A percentile compares a stretch with the other conserved stretches of the same genome.
phyloP scores from a whole-genome alignment of 2,329 filamentous ascomycete genomes.

The Aspergillus transmontanensis region DNA sequence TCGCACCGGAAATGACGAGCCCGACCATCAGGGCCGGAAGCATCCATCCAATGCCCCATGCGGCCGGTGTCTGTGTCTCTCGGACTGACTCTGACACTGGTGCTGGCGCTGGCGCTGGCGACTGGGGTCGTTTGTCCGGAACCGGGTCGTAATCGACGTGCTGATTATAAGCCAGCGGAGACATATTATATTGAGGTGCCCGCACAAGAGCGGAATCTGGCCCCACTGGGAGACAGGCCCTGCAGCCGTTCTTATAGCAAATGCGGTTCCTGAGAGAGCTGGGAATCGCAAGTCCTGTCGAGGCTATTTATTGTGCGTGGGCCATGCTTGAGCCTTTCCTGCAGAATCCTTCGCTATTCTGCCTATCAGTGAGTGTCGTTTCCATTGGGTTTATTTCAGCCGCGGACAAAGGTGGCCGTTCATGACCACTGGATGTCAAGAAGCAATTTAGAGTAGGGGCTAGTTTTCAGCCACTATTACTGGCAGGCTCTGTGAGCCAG shows the following conservation, averaged over 20 bases:
- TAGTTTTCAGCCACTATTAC: neutral
- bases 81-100: neutral
- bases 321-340: no score
- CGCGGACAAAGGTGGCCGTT: neutral
- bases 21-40: constrained; percentile 11
- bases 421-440: neutral
- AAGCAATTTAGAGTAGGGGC: neutral
- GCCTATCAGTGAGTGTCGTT: neutral
- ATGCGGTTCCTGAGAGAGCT: no score
- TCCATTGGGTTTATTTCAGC: neutral
- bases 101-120: neutral
- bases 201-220: neutral
- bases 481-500: neutral
- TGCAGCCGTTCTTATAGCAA: no score
- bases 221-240: no score
- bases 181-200: neutral
- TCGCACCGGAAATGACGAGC: constrained; percentile 3
- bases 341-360: no score
- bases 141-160: neutral
- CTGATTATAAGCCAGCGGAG: neutral
- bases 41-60: constrained; percentile 5
- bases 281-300: no score
- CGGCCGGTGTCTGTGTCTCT: neutral
- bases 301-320: no score
- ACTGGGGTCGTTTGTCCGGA: neutral